Evolutionary conservation across 176 grass and related monocot genomes (phyloP).

Genomic region (Phoenix roebelenii): DNA sequence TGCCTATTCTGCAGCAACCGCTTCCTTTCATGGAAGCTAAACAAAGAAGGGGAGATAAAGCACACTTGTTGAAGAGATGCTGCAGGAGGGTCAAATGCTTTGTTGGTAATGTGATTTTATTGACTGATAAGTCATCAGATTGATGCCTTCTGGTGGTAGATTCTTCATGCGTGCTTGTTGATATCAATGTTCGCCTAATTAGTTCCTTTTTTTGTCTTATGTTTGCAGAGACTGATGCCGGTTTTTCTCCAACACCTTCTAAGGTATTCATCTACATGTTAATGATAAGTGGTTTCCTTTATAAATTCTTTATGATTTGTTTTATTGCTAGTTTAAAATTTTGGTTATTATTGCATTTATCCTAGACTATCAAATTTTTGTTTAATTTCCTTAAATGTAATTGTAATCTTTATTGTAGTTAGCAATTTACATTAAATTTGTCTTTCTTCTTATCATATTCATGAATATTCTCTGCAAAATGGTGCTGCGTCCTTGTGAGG

Average conservation of each 20-base stretch:
- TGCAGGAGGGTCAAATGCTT: slow-evolving; percentile 53
- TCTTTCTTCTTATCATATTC: too few relatives aligned
- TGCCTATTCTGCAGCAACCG: slow-evolving; percentile 22
- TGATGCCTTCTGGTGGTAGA: slow-evolving; percentile 1
- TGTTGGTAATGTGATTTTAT: slow-evolving; percentile 29
- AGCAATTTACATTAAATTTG: too few relatives aligned
- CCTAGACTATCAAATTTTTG: too few relatives aligned
- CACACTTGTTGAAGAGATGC: slow-evolving; percentile 34
- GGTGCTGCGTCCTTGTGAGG: too few relatives aligned
- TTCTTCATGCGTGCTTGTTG: background rate
- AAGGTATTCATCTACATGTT: slow-evolving; percentile 26
- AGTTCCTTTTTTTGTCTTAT: slow-evolving; percentile 14
- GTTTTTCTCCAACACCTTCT: slow-evolving; percentile 36
- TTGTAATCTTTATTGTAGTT: too few relatives aligned
- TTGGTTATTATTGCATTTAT: too few relatives aligned
- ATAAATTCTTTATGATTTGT: too few relatives aligned
- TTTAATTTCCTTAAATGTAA: too few relatives aligned
- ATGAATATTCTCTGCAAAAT: too few relatives aligned
- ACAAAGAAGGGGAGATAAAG: slow-evolving; percentile 25
- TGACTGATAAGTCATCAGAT: background rate
- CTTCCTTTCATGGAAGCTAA: slow-evolving; percentile 45
- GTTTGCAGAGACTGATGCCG: slow-evolving; percentile 45
- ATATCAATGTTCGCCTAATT: background rate
- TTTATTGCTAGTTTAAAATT: too few relatives aligned
- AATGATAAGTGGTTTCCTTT: background rate